Conservation (phyloP, 768 basidiomycete genomes). For the Nevesoporus exiguus region DNA sequence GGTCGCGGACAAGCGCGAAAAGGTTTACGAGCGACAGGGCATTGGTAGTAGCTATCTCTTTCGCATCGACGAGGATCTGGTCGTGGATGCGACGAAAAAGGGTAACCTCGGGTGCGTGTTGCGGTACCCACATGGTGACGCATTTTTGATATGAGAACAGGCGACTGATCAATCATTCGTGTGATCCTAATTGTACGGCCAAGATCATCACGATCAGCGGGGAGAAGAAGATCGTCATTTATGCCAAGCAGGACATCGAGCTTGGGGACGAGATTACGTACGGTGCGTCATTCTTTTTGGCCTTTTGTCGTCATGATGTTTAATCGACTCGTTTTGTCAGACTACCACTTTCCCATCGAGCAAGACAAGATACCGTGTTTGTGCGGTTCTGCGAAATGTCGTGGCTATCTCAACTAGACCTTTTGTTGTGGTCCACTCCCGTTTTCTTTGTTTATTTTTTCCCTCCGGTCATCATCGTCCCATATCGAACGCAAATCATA, state of each 20-base stretch:
- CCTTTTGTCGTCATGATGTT: background rate
- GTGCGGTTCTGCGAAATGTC: conserved; percentile 86
- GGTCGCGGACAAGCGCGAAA: conserved; percentile 96
- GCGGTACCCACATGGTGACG: conserved; percentile 2
- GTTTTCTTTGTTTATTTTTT: background rate
- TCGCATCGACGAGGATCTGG: conserved; percentile 95
- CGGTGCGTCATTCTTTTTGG: conserved; percentile 50
- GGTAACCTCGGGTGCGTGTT: conserved; percentile 88
- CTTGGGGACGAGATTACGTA: conserved; percentile 98
- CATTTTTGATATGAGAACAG: conserved; percentile 39
- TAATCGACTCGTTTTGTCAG: conserved; percentile 36
- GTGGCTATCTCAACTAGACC: conserved; percentile 90
- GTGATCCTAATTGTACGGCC: conserved; percentile 90
- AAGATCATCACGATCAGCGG: conserved; percentile 90
- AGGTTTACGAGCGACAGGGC: conserved; percentile 93
- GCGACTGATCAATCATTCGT: conserved; percentile 97
- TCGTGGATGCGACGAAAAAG: conserved; percentile 99
- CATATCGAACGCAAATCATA: conserved; percentile 19
- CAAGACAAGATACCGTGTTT: conserved; percentile 96
- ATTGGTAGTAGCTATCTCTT: conserved; percentile 98
- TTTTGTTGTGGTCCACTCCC: background rate
- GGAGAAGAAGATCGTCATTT: conserved; percentile 98
- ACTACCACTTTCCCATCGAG: conserved; percentile 99
- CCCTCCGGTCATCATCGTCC: conserved; percentile 8
- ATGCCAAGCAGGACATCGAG: conserved; percentile 94